phyloP scores from a whole-genome alignment of 2,329 filamentous ascomycete species.

The Huntiella bhutanensis region DNA sequence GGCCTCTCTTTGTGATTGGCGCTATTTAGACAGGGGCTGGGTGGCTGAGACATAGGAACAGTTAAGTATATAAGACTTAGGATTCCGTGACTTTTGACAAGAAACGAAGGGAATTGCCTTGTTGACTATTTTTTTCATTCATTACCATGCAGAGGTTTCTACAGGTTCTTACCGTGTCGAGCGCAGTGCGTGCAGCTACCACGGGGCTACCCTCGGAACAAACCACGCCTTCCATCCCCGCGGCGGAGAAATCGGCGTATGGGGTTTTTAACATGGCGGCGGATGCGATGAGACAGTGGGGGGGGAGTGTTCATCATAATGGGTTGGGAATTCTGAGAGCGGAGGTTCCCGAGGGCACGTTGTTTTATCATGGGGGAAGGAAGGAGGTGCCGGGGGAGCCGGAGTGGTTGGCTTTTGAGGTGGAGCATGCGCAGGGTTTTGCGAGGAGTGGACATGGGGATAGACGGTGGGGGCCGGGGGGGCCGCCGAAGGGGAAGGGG shows the following conservation, averaged over 20 bases:
- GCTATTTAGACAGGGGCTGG: too few relatives aligned
- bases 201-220: not conserved
- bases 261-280: conserved; percentile 57
- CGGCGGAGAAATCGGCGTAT: conserved; percentile 33
- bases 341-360: conserved; percentile 41
- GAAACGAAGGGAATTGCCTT: not conserved
- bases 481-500: not conserved
- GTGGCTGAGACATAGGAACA: too few relatives aligned
- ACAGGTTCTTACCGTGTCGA: not conserved
- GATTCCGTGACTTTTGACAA: too few relatives aligned
- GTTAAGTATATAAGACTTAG: too few relatives aligned
- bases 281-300: conserved; percentile 56
- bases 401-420: conserved; percentile 62
- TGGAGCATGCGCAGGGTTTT: conserved; percentile 53
- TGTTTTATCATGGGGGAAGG: conserved; percentile 47
- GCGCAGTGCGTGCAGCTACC: not conserved
- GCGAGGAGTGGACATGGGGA: conserved; percentile 20
- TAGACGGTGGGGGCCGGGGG: not conserved
- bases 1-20: too few relatives aligned
- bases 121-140: not conserved
- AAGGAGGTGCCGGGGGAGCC: conserved; percentile 27
- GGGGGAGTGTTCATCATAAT: conserved; percentile 54
- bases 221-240: conserved; percentile 17
- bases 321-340: conserved; percentile 55
- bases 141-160: conserved; percentile 3